phyloP scores from a whole-genome alignment of 257 asterid genomes.

The Echites panduratus region DNA sequence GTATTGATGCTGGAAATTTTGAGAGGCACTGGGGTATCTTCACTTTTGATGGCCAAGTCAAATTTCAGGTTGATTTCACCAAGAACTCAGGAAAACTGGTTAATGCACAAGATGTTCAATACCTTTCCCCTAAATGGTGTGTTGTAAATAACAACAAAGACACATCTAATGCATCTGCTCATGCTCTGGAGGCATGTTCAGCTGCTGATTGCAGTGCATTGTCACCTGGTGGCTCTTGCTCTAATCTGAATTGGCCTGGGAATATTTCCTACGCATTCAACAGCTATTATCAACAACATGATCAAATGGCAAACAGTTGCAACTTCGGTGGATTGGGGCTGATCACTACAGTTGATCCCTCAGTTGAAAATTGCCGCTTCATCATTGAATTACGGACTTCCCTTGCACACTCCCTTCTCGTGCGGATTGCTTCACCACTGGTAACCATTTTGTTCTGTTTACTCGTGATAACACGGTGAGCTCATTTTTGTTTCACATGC shows the following conservation, averaged over 20 bases:
- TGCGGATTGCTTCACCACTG: conserved; percentile 24
- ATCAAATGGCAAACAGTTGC: conserved; percentile 59
- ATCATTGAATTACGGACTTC: conserved; percentile 48
- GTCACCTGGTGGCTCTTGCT: conserved; percentile 65
- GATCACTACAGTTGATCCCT: conserved; percentile 83
- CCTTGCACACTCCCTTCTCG: conserved; percentile 27
- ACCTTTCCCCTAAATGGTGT: conserved; percentile 79
- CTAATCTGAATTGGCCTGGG: conserved; percentile 65
- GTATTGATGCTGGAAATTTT: conserved; percentile 42
- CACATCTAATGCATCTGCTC: conserved; percentile 45
- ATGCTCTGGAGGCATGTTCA: conserved; percentile 57
- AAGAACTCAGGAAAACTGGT: conserved; percentile 47
- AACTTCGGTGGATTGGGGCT: conserved; percentile 69
- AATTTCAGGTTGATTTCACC: conserved; percentile 53
- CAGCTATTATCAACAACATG: conserved; percentile 68
- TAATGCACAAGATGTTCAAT: conserved; percentile 59
- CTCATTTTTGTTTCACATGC: not conserved
- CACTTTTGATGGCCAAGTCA: conserved; percentile 88
- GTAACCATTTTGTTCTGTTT: conserved; percentile 32
- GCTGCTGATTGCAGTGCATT: conserved; percentile 60
- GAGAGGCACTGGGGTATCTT: conserved; percentile 92
- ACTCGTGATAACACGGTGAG: conserved; percentile 13
- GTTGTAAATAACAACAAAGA: conserved; percentile 70
- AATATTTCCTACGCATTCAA: conserved; percentile 77
- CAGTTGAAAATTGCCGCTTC: conserved; percentile 55